These are phyloP conservation scores for Calonectria multiphialidica DNA, from an alignment of 2,329 filamentous ascomycete species.

Conservation along the genomic window DNA sequence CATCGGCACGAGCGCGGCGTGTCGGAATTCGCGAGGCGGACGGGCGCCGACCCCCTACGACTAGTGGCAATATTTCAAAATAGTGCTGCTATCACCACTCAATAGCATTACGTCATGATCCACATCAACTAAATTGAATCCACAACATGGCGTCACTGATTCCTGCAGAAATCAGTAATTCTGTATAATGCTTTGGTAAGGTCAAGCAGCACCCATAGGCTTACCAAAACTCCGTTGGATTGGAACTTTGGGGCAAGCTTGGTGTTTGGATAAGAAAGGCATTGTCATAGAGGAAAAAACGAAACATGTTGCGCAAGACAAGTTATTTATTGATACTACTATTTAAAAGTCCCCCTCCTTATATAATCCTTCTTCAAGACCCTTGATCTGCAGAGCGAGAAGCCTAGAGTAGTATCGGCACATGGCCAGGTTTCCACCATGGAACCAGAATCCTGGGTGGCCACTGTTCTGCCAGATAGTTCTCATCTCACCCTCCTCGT, in stretches of 20 bases:
- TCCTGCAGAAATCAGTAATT: not conserved
- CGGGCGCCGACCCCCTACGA: not conserved
- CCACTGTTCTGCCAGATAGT: conserved; percentile 71
- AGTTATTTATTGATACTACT: not conserved
- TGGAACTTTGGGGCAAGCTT: no score
- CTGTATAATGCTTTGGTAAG: not conserved
- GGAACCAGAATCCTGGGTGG: conserved; percentile 75
- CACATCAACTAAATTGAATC: not conserved
- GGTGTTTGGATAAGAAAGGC: not conserved
- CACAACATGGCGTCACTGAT: no score
- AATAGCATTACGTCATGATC: not conserved
- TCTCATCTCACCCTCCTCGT: conserved; percentile 67
- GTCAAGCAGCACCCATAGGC: not conserved
- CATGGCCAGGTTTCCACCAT: conserved; percentile 73
- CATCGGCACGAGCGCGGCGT: not conserved
- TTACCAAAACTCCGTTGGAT: no score
- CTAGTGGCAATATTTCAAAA: not conserved
- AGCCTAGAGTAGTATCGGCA: conserved; percentile 71
- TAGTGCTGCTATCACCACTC: not conserved
- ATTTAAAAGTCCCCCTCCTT: conserved; percentile 47
- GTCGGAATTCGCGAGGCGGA: not conserved
- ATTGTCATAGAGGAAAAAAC: not conserved
- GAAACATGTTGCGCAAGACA: not conserved
- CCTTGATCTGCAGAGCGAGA: conserved; percentile 66
- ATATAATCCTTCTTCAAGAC: conserved; percentile 52